Evolutionary conservation across 106 monocot species (phyloP).

Genomic region (Platanthera guangdongensis): DNA sequence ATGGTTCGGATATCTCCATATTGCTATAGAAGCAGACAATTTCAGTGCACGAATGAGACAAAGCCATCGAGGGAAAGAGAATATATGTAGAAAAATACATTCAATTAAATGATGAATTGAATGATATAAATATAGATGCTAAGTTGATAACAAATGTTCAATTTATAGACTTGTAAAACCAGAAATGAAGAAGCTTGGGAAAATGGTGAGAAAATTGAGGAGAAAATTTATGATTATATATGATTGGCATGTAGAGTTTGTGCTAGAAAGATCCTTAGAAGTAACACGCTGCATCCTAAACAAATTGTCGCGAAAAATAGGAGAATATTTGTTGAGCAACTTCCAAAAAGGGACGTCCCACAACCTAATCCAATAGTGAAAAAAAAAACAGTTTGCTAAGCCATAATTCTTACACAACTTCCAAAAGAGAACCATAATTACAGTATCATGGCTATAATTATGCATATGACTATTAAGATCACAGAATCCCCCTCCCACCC

Average conservation of each 20-base stretch:
- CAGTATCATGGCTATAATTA: no score
- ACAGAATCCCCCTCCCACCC: no score
- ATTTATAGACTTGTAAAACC: neutral
- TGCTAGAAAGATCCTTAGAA: neutral
- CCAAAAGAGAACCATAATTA: no score
- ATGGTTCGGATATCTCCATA: conserved; percentile 72
- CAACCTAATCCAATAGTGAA: neutral
- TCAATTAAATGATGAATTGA: neutral
- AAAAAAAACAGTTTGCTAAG: neutral
- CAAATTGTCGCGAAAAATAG: neutral
- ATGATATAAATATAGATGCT: neutral
- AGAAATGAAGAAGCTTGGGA: neutral
- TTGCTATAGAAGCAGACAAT: conserved; percentile 33
- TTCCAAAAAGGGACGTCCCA: neutral
- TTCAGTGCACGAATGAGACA: neutral
- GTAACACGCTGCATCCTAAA: neutral
- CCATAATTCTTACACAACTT: neutral
- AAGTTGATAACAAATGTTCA: neutral
- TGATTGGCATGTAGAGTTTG: neutral
- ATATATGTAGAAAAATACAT: neutral
- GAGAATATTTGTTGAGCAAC: neutral
- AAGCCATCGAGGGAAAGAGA: conserved; percentile 1
- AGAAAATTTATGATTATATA: neutral
- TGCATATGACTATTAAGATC: no score
- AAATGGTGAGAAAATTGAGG: neutral